These are phyloP conservation scores for Tetraselmis striata DNA, from an alignment of 139 green algal genomes.

Conservation along the genomic window DNA sequence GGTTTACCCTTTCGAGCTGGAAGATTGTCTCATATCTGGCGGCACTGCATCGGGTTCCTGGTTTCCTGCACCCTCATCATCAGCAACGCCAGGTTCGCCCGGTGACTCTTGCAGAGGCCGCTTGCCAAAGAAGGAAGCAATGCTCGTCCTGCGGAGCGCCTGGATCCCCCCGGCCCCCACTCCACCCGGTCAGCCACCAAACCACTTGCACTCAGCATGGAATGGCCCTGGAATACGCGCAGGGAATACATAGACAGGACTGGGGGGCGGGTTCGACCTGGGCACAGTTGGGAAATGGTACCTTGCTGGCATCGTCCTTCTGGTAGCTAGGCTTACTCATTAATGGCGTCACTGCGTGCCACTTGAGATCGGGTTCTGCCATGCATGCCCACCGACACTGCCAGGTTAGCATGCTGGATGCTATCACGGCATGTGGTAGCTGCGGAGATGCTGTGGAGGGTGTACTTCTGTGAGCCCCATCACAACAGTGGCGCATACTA, in stretches of 20 bases:
- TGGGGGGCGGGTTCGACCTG: background rate
- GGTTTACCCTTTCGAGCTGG: background rate
- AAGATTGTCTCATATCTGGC: background rate
- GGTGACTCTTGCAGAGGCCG: background rate
- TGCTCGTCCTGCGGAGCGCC: background rate
- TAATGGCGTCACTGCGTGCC: constrained; percentile 58
- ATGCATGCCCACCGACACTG: too few relatives aligned
- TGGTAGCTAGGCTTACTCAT: constrained; percentile 56
- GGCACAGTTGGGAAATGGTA: background rate
- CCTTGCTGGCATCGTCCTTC: constrained; percentile 36
- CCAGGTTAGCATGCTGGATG: background rate
- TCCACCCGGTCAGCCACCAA: background rate
- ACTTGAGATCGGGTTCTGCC: constrained; percentile 35
- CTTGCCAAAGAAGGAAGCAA: background rate
- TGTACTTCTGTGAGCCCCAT: too few relatives aligned
- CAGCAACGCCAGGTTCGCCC: background rate
- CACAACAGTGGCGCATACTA: too few relatives aligned
- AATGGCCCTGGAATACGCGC: too few relatives aligned
- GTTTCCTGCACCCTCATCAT: background rate
- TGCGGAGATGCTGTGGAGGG: background rate
- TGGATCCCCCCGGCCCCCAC: background rate
- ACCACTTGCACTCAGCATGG: background rate
- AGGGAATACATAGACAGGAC: background rate
- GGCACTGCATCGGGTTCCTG: background rate
- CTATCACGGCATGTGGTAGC: too few relatives aligned